phyloP scores from a whole-genome alignment of 1,139 yeast genomes.

The Kodamaea sp. region DNA sequence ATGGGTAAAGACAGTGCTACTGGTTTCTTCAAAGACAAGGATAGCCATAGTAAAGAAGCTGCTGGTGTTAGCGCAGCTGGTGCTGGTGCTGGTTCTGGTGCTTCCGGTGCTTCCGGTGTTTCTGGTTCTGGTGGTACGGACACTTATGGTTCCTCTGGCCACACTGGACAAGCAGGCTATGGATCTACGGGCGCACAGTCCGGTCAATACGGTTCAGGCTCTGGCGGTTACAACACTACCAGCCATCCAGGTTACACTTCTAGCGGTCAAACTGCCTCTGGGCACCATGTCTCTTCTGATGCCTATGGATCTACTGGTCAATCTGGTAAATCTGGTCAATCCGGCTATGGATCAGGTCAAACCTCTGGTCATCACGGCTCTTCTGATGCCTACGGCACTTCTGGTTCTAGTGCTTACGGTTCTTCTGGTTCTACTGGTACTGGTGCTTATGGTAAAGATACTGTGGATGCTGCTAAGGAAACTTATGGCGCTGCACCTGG shows the following conservation, averaged over 20 bases:
- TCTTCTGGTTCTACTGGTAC: conserved; percentile 13
- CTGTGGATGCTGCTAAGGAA: conserved; percentile 1
- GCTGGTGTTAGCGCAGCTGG: conserved; percentile 15
- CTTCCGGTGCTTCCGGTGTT: conserved; percentile 9
- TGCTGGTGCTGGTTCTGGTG: conserved; percentile 9
- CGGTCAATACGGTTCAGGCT: background rate
- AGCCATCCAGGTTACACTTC: conserved; percentile 8
- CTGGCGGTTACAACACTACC: conserved; percentile 5
- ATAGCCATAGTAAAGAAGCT: conserved; percentile 24
- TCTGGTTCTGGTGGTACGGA: conserved; percentile 10
- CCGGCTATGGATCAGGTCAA: conserved; percentile 1
- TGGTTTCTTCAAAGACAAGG: conserved; percentile 23
- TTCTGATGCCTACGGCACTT: conserved; percentile 8
- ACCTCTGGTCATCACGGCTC: conserved; percentile 8
- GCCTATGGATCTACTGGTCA: conserved; percentile 10
- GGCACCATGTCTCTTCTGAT: conserved; percentile 6
- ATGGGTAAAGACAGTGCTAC: conserved; percentile 28
- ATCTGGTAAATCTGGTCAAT: background rate
- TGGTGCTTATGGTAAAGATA: conserved; percentile 2
- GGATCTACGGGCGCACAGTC: too few relatives aligned
- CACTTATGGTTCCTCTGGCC: conserved; percentile 12
- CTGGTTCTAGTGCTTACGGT: conserved; percentile 11
- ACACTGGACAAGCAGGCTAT: background rate
- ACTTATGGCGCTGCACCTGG: conserved; percentile 1
- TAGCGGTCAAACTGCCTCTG: conserved; percentile 7